Evolutionary conservation across 495 filamentous ascomycete species (phyloP), one percentile per base, ranked within the genome.

Genomic region (Penicillium silybi): DNA sequence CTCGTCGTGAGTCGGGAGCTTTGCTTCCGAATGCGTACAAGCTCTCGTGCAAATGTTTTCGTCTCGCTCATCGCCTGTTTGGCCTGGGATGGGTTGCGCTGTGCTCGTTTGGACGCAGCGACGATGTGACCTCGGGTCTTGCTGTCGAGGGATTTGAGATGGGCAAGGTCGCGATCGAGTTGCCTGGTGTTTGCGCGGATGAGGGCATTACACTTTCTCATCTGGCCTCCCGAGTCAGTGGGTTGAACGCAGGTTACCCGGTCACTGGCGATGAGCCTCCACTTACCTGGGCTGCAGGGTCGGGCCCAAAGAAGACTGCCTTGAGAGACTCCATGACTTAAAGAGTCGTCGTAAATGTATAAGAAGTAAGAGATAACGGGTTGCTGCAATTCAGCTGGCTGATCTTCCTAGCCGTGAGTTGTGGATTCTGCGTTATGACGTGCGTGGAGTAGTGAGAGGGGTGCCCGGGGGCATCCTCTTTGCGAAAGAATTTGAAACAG

Each of bases 131-230:
- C 85, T 57, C 91, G 91, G 54, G 91, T 91, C 70, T 95, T 97
- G 59, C 69, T 68, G 55, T 98, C 95, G 52, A 88, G 80, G 22
- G 70, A 53, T 61, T 87, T 89, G 53, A 95, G 81, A 41, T 84
- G 74, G 26, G 74, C 62, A 64, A 98, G 90, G 71, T 98, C 92
- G 59, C 93, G 92, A 67, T 98, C 93, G 52, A 98, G 84, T 66
- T 96, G 92, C 57, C 93, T 90, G 48, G 89, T 87, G 73, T 98
- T 97, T 62, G 80, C 67, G 47, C 93, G 90, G 59, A 98, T 88
- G 50, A 98, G 82, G 49, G 80, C 70, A 73, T 97, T 97, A 68
- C 93, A 97, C 87, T 97, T 97, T 52, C 92, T 84, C 76, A 92
- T 87, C 92, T 96, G 52, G 22, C 9, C 6, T n/a, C 45, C 11